Evolutionary conservation across 192 early-diverging fungal species (phyloP), one percentile per base, ranked within the genome.

Genomic region (Backusella liffmaniae): DNA sequence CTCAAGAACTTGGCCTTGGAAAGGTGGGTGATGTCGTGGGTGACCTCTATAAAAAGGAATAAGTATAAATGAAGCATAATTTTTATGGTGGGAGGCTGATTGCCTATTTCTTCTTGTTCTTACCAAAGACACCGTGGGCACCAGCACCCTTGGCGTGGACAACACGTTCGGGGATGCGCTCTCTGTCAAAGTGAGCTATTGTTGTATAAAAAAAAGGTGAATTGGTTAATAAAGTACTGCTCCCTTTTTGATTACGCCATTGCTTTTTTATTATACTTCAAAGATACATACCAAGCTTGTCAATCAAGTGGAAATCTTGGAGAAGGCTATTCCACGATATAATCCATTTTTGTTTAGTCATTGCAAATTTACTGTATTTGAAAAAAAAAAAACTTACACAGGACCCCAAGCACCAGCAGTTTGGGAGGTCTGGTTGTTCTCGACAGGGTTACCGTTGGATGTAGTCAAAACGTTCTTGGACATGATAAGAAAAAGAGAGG

Each of bases 81-180:
- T 32, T 3, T 32, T 1, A 32, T 32, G 32, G 2, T 32, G 32
- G 32, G 32, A 32, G 32, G 32, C 32, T 32, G 32, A 2, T 32
- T 32, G 32, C 32, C 32, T 2, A 32, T 32, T 32, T 32, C 1
- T 32, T 32, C 32, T 32, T 32, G 32, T 32, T 32, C 34, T 67
- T 78, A 78, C 77, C 80, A 83, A 94, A 93, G 87, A 90, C 91
- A 66, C 94, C 94, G 76, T 94, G 92, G 26, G 93, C 94, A 46
- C 92, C 94, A 73, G 90, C 89, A 66, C 93, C 94, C 84, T 93
- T 91, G 81, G 94, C 94, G 77, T 96, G 93, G 59, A 96, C 94
- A 59, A 95, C 94, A 79, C 94, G 88, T 84, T 95, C 94, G 66
- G 94, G 94, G 65, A 93, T 94, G 79, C 94, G 89, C 83, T 95